Conservation (phyloP, 768 basidiomycete species). For the Lentinula aciculospora region DNA sequence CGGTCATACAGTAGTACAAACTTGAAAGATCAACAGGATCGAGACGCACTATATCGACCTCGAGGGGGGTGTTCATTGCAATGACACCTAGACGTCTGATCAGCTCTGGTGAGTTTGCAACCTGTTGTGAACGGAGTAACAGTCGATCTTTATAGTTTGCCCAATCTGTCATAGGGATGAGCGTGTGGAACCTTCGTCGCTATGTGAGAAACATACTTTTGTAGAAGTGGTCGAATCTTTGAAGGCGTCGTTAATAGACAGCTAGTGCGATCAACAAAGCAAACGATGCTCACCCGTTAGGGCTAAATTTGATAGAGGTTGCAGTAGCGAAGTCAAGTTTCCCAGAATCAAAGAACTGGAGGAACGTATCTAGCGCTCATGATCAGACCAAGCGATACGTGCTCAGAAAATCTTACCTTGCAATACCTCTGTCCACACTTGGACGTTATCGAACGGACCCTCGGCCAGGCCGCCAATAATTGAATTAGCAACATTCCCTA, state of each 20-base stretch:
- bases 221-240: slow-evolving; percentile 42
- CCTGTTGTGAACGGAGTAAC: slow-evolving; percentile 43
- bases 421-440: slow-evolving; percentile 46
- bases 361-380: slow-evolving; percentile 31
- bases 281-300: slow-evolving; percentile 27
- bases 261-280: neutral
- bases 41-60: slow-evolving; percentile 39
- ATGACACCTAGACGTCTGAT: slow-evolving; percentile 43
- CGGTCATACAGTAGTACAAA: neutral
- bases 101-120: slow-evolving; percentile 45
- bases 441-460: slow-evolving; percentile 42
- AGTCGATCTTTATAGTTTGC: slow-evolving; percentile 38
- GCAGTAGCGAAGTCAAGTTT: slow-evolving; percentile 43
- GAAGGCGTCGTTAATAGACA: neutral
- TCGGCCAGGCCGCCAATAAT: slow-evolving; percentile 45
- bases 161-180: slow-evolving; percentile 28
- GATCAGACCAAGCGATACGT: neutral
- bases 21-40: neutral
- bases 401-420: slow-evolving; percentile 22
- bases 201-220: slow-evolving; percentile 23
- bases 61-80: slow-evolving; percentile 47
- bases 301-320: slow-evolving; percentile 40
- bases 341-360: slow-evolving; percentile 41
- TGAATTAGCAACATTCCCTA: slow-evolving; percentile 44
- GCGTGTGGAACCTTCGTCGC: neutral